Evolutionary conservation across 1,284 basidiomycete species (phyloP).

Genomic region (Anthracocystis panici-leucophaei): DNA sequence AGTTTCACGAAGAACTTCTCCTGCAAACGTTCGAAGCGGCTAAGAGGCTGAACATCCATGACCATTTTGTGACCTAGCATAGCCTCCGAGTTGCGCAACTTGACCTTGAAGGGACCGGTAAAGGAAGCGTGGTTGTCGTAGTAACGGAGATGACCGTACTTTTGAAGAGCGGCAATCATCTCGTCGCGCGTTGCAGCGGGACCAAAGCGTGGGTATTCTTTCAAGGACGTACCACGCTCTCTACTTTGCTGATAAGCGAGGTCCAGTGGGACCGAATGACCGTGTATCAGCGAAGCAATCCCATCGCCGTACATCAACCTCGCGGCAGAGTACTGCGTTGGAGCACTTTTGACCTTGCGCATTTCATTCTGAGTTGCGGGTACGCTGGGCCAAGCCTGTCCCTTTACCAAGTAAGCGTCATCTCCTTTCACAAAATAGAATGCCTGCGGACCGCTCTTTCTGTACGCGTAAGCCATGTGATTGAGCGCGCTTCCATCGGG

Average conservation of each 20-base stretch:
- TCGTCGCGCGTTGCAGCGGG: not conserved
- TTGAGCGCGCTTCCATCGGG: not conserved
- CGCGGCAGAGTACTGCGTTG: not conserved
- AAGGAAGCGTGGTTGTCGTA: not conserved
- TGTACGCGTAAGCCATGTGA: conserved; percentile 14
- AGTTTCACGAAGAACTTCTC: not conserved
- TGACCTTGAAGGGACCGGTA: conserved; percentile 10
- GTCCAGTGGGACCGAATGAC: not conserved
- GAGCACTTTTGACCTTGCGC: not conserved
- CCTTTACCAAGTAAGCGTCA: not conserved
- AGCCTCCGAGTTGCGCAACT: not conserved
- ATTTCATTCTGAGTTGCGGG: too few relatives aligned
- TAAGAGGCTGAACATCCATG: not conserved
- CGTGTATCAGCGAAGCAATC: conserved; percentile 7
- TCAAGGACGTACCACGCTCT: not conserved
- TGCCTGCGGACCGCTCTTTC: too few relatives aligned
- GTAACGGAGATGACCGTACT: conserved; percentile 7
- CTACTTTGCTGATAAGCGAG: not conserved
- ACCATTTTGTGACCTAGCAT: not conserved
- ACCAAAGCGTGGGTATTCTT: conserved; percentile 5
- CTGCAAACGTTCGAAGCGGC: not conserved
- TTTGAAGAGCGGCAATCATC: conserved; percentile 17
- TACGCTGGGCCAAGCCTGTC: too few relatives aligned
- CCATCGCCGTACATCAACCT: not conserved
- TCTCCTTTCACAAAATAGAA: conserved; percentile 12